Conservation (phyloP, 495 filamentous ascomycete species). For the Penicillium pancosmium region DNA sequence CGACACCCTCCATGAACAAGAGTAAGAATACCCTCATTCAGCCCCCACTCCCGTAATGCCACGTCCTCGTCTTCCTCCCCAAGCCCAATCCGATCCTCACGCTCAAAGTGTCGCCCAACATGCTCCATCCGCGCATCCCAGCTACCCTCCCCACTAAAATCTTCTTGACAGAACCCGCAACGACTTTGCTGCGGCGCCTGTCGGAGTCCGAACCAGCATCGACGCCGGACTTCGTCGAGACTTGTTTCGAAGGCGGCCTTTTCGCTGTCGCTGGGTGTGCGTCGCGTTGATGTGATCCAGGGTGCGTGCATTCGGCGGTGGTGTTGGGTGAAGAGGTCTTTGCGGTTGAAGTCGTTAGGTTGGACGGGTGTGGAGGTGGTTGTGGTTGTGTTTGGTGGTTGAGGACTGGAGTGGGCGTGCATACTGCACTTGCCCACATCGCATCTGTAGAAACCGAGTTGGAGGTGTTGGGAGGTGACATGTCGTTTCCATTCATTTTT, state of each 20-base stretch:
- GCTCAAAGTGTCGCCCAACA: slow-evolving; percentile 79
- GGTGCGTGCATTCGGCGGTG: slow-evolving; percentile 88
- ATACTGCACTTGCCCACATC: slow-evolving; percentile 64
- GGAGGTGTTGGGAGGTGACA: slow-evolving; percentile 78
- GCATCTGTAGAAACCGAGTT: slow-evolving; percentile 80
- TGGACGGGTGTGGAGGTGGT: slow-evolving; percentile 10
- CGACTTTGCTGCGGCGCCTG: slow-evolving; percentile 59
- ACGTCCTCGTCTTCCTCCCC: slow-evolving; percentile 45
- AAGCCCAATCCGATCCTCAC: slow-evolving; percentile 28
- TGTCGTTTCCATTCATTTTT: slow-evolving; percentile 99
- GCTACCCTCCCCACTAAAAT: slow-evolving; percentile 62
- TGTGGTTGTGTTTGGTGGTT: too few relatives aligned
- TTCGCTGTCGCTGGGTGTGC: slow-evolving; percentile 43
- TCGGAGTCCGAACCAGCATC: slow-evolving; percentile 64
- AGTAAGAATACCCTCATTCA: slow-evolving; percentile 47
- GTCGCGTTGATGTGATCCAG: slow-evolving; percentile 28
- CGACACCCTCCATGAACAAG: slow-evolving; percentile 20
- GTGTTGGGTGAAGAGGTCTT: slow-evolving; percentile 92
- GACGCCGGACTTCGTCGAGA: slow-evolving; percentile 40
- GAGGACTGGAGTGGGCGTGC: neutral
- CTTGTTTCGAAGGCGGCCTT: slow-evolving; percentile 26
- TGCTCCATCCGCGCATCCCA: slow-evolving; percentile 94
- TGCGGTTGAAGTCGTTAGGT: slow-evolving; percentile 82
- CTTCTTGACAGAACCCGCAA: slow-evolving; percentile 68
- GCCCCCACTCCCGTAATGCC: slow-evolving; percentile 54